Conservation (phyloP, 1,284 basidiomycete genomes). For the Ustilago esculenta region DNA sequence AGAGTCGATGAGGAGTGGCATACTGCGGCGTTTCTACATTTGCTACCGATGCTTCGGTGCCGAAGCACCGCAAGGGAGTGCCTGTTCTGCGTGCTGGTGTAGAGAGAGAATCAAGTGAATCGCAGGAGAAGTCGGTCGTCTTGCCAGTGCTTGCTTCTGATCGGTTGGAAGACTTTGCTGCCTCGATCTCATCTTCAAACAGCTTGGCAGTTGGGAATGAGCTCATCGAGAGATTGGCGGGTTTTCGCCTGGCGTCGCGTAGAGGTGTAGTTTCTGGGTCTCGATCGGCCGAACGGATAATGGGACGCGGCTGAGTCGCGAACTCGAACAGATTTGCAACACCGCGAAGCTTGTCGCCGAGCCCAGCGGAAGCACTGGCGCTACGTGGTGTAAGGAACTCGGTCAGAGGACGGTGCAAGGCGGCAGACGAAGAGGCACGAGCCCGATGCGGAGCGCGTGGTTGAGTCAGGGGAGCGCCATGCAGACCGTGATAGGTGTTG, state of each 20-base stretch:
- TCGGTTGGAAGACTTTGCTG: constrained; percentile 20
- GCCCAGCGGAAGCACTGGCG: constrained; percentile 44
- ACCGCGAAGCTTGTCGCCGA: constrained; percentile 42
- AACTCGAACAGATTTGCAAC: constrained; percentile 53
- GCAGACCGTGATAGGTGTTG: background rate
- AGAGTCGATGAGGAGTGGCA: constrained; percentile 30
- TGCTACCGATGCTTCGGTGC: constrained; percentile 1
- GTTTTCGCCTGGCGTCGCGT: constrained; percentile 38
- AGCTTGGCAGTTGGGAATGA: constrained; percentile 45
- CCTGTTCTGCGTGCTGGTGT: constrained; percentile 29
- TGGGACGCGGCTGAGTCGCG: constrained; percentile 44
- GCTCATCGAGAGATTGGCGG: constrained; percentile 33
- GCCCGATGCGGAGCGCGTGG: constrained; percentile 26
- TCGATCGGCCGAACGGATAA: constrained; percentile 25
- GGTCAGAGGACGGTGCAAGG: constrained; percentile 31
- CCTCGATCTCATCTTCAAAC: constrained; percentile 47
- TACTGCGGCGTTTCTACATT: constrained; percentile 22
- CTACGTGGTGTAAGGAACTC: constrained; percentile 52
- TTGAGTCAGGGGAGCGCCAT: constrained; percentile 1
- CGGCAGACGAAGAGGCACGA: constrained; percentile 46
- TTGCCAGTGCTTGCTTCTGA: background rate
- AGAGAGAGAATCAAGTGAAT: constrained; percentile 11
- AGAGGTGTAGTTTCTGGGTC: constrained; percentile 24
- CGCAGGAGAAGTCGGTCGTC: constrained; percentile 1
- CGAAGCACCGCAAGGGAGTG: constrained; percentile 6